Conservation (phyloP, 257 asterid genomes). For the Nicotiana obtusifolia region DNA sequence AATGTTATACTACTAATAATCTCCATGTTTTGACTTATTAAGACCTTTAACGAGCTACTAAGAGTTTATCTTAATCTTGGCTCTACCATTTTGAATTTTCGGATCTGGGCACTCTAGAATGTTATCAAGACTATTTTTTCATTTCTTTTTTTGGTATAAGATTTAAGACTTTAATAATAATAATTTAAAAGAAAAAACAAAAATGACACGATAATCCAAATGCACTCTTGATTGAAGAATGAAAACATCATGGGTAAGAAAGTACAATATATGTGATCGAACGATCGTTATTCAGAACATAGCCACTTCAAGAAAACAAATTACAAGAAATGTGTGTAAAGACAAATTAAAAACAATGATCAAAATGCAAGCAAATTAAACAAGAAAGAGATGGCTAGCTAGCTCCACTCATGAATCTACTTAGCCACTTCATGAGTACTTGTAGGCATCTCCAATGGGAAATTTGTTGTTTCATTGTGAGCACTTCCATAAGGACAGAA, state of each 20-base stretch:
- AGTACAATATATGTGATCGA: neutral
- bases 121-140: neutral
- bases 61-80: neutral
- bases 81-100: neutral
- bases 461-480: neutral
- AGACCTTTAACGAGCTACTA: neutral
- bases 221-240: neutral
- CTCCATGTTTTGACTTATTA: neutral
- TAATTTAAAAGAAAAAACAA: neutral
- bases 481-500: constrained; percentile 34
- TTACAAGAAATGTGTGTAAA: neutral
- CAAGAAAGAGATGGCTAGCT: neutral
- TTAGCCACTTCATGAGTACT: neutral
- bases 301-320: neutral
- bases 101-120: neutral
- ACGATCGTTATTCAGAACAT: neutral
- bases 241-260: neutral
- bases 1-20: no score
- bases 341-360: neutral
- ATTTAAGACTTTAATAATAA: neutral
- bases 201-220: neutral
- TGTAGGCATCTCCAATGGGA: neutral
- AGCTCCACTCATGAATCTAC: neutral
- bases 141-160: neutral
- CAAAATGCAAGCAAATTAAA: neutral